Base-by-base conservation (phyloP, 371 early-diverging fungal genomes). In the Apophysomyces trapeziformis region DNA sequence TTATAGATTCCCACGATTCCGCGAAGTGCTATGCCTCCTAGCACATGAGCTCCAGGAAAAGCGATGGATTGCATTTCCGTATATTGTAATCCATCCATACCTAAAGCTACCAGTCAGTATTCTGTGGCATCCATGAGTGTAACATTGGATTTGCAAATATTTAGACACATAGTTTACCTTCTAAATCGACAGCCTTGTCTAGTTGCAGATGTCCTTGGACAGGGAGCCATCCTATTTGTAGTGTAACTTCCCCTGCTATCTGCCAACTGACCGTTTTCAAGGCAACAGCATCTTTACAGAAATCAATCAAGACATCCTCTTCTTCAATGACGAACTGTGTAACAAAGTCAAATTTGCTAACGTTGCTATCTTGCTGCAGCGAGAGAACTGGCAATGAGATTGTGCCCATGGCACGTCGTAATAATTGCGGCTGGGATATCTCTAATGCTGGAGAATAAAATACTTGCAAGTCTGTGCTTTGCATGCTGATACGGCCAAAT, bases 21-120 rank as follows among this genome's bases (percentile, higher is more conserved):
- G 32, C 60, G 38, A 0, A 83, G 62, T 7, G 58, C 59, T 6
- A 83, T 74, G 2, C 84, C 84, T 5, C 84, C 84, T 9, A 71
- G 57, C 13, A 73, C 69, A 60, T 83, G 79, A 8, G 67, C 56
- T 2, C 81, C 81, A 6, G 76, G 71, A 62, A 83, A 80, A 1
- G 63, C 6, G 43, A 80, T 58, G 3, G 68, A 69, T 39, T 72
- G 61, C 58, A 83, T 63, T 41, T 72, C 68, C n/a, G 77, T 71
- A 38, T 73, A 63, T 57, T 77, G 75, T 16, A 83, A 63, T 0
- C 84, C 84, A 54, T 78, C 68, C 84, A 83, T 83, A 32, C 81
- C 83, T 83, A 61, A 36, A 35, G 21, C 9, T 4, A 26, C 21
- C 54, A 50, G 21, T 5, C 21, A 9, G 5, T 50, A 21, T 16